Conservation (phyloP, 345 rosid species). For the Boechera divaricarpa region DNA sequence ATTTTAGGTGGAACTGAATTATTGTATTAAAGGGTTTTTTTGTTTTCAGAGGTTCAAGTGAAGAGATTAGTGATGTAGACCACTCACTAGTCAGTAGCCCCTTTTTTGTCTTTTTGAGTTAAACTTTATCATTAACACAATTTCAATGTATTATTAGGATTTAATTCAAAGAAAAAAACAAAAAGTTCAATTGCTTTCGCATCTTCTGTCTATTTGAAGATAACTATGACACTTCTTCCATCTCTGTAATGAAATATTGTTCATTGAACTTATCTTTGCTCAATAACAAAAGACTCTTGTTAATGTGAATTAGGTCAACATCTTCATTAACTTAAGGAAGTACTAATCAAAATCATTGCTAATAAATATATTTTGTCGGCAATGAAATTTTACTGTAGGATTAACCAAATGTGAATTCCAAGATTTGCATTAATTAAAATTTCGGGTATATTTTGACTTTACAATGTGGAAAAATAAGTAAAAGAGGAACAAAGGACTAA, state of each 20-base stretch:
- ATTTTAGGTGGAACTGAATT: neutral
- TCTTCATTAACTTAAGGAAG: slow-evolving; percentile 19
- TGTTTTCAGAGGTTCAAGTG: slow-evolving; percentile 1
- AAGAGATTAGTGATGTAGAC: slow-evolving; percentile 29
- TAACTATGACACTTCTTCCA: slow-evolving; percentile 2
- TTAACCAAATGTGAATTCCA: slow-evolving; percentile 39
- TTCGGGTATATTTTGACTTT: slow-evolving; percentile 39
- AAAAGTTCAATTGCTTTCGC: slow-evolving; percentile 24
- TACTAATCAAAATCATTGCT: slow-evolving; percentile 8
- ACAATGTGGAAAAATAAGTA: slow-evolving; percentile 16
- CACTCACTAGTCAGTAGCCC: neutral
- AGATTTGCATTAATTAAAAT: slow-evolving; percentile 24
- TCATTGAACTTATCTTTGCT: slow-evolving; percentile 23
- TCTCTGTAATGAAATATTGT: slow-evolving; percentile 14
- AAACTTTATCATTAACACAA: slow-evolving; percentile 1
- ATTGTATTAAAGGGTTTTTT: slow-evolving; percentile 10
- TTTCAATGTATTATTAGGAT: slow-evolving; percentile 7
- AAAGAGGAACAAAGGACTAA: slow-evolving; percentile 1
- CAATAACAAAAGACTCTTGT: neutral
- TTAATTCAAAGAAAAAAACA: neutral
- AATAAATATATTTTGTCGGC: slow-evolving; percentile 33
- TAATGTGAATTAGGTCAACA: slow-evolving; percentile 16
- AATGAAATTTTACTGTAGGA: slow-evolving; percentile 33
- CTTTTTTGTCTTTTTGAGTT: slow-evolving; percentile 17
- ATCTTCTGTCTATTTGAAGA: slow-evolving; percentile 11